Base-by-base conservation (phyloP, 2,329 filamentous ascomycete genomes). In the Arthrobotrys entomopaga region DNA sequence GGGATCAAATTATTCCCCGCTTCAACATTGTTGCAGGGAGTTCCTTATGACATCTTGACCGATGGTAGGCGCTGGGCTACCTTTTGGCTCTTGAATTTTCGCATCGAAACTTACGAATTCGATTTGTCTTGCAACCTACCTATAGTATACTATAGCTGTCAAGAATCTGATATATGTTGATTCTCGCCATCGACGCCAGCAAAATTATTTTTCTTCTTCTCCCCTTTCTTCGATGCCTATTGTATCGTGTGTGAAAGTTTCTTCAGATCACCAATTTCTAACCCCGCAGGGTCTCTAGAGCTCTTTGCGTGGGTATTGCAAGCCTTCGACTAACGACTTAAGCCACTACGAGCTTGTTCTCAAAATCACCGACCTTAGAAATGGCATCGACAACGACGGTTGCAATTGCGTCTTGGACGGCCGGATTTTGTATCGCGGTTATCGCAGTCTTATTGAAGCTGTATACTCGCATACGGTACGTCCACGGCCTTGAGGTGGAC, bases 391-490 rank as follows among this genome's bases (percentile, higher is more conserved):
- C 66, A 22, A 64, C 22, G 6, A 64, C 22, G 11, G 59, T 65
- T 11, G 60, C 67, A 2, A 65, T 72, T 49, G 60, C 46, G 15
- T 65, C 67, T 11, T 72, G 67, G 67, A 65, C 67, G 3, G 2
- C 65, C 2, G 67, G 67, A 1, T 72, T 60, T 15, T 60, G 40
- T 22, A 15, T 65, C 6, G 67, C 56, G 2, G 24, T 38, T 15
- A 29, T 34, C 20, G 67, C 58, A 2, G 53, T 72, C 2, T 46
- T n/a, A 15, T 24, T 72, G 10, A 72, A 72, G 22, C 16, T 72
- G 22, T 72, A 72, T 19, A 65, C 67, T 20, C 67, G 67, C 2
- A 65, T 65, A n/a, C 29, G 60, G 60, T 72, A 72, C 34, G 60
- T 72, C 13, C 59, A 65, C 43, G 67, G 67, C 8, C 48, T 72